These are phyloP conservation scores for Camelina hispida DNA, from an alignment of 345 rosid species.

Conservation along the genomic window DNA sequence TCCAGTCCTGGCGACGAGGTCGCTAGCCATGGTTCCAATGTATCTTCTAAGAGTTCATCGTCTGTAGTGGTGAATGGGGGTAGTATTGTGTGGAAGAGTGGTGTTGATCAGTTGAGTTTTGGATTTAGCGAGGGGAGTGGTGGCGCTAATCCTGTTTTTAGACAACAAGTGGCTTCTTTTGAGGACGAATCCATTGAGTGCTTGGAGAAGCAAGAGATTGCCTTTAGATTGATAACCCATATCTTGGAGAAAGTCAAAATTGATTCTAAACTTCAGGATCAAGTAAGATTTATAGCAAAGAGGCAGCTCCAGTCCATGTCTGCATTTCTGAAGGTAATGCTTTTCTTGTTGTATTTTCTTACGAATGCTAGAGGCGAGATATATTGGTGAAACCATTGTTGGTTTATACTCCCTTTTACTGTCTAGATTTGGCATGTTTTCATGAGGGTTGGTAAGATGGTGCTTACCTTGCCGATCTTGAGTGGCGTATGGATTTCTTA, in stretches of 20 bases:
- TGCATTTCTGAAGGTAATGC: constrained; percentile 86
- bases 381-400: constrained; percentile 20
- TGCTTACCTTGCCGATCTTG: constrained; percentile 20
- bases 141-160: constrained; percentile 52
- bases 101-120: constrained; percentile 53
- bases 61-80: constrained; percentile 63
- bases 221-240: constrained; percentile 79
- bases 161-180: constrained; percentile 68
- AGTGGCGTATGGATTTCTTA: constrained; percentile 23
- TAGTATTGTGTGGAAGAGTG: constrained; percentile 59
- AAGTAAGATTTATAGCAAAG: constrained; percentile 71
- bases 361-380: constrained; percentile 9
- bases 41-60: constrained; percentile 51
- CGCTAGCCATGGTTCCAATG: constrained; percentile 50
- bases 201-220: constrained; percentile 93
- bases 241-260: constrained; percentile 67
- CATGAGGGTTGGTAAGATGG: constrained; percentile 1
- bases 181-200: constrained; percentile 89
- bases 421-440: constrained; percentile 18
- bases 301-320: constrained; percentile 91
- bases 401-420: constrained; percentile 7
- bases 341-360: constrained; percentile 17
- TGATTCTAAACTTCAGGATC: constrained; percentile 78
- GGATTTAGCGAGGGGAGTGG: constrained; percentile 64
- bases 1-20: constrained; percentile 63